Evolutionary conservation across 23 red algal genomes (phyloP).

Genomic region (Gracilaria domingensis): DNA sequence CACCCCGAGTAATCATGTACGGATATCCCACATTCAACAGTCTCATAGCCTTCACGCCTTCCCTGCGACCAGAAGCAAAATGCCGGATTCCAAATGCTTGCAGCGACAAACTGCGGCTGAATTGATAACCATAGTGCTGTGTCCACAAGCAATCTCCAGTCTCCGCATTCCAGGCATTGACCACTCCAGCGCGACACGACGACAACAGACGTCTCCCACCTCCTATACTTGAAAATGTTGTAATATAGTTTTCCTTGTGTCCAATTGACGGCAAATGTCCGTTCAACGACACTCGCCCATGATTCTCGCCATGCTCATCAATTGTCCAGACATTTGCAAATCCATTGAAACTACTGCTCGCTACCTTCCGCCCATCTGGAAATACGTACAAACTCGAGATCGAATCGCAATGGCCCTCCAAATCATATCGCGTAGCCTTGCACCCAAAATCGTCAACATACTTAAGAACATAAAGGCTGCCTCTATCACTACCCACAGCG

Average conservation of each 20-base stretch:
- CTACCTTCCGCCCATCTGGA: constrained; percentile 46
- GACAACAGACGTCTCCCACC: constrained; percentile 60
- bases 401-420: constrained; percentile 54
- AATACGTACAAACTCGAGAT: constrained; percentile 45
- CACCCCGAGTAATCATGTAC: constrained; percentile 53
- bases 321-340: constrained; percentile 59
- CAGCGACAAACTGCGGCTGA: constrained; percentile 63
- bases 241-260: constrained; percentile 72
- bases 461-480: constrained; percentile 40
- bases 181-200: constrained; percentile 54
- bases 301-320: background rate
- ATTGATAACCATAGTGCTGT: constrained; percentile 51
- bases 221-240: constrained; percentile 59
- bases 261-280: constrained; percentile 56
- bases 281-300: constrained; percentile 47
- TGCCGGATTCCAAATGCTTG: constrained; percentile 54
- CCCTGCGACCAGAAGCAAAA: constrained; percentile 23
- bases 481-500: constrained; percentile 36
- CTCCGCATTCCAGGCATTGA: constrained; percentile 50
- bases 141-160: constrained; percentile 64
- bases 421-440: constrained; percentile 10
- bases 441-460: constrained; percentile 41
- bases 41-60: constrained; percentile 22
- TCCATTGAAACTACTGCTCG: constrained; percentile 54
- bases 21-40: constrained; percentile 55